These are phyloP conservation scores for Cynanchum wilfordii DNA, from an alignment of 257 asterid species.

Conservation along the genomic window DNA sequence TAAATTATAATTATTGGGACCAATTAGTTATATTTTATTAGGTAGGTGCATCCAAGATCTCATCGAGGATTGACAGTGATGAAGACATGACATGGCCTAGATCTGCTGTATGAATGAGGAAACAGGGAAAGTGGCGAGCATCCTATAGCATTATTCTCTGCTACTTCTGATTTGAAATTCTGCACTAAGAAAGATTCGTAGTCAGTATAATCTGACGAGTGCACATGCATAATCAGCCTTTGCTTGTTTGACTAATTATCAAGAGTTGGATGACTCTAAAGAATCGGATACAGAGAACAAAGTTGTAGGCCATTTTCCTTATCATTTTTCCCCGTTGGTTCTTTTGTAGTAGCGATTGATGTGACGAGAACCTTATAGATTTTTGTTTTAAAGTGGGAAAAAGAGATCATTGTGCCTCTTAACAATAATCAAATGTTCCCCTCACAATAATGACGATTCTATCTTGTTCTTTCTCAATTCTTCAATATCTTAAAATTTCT, in stretches of 20 bases:
- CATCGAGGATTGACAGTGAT: not conserved
- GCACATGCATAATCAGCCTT: not conserved
- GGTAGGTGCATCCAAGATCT: not conserved
- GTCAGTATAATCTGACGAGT: not conserved
- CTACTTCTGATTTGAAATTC: not conserved
- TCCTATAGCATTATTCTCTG: not conserved
- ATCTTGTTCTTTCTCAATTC: not conserved
- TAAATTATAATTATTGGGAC: constrained; percentile 34
- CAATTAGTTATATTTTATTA: not conserved
- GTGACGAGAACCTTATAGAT: not conserved
- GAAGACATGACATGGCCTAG: not conserved
- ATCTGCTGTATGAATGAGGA: constrained; percentile 4
- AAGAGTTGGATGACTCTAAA: not conserved
- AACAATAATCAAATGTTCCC: not conserved
- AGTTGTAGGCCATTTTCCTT: not conserved
- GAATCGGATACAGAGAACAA: not conserved
- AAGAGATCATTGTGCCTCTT: not conserved
- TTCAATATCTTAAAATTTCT: not conserved
- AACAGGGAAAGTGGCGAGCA: not conserved
- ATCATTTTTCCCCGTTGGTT: not conserved
- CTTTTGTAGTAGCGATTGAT: not conserved
- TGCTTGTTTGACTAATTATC: not conserved
- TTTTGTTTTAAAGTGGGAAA: not conserved
- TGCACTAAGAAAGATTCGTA: not conserved
- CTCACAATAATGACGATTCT: not conserved